Percentiles rank a stretch among this genome's conserved stretches.
These are phyloP conservation scores for Pyrenophora teres DNA, from an alignment of 2,329 filamentous ascomycete species.

Conservation along the genomic window DNA sequence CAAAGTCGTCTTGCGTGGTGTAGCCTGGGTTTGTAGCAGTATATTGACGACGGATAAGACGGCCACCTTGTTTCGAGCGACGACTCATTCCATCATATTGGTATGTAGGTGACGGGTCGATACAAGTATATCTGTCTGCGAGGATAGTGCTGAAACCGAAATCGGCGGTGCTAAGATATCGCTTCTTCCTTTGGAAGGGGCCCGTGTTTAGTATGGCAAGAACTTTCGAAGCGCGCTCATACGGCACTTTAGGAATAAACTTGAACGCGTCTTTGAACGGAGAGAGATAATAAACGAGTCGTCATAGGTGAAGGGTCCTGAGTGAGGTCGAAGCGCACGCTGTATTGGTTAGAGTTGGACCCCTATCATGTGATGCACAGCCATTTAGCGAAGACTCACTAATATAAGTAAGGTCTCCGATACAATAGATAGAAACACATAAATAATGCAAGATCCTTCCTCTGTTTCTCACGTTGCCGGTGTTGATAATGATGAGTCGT, in stretches of 20 bases:
- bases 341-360: too few relatives aligned
- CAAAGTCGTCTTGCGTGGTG: slow-evolving; percentile 62
- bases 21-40: slow-evolving; percentile 55
- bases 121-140: slow-evolving; percentile 53
- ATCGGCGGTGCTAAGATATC: slow-evolving; percentile 35
- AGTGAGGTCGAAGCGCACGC: slow-evolving; percentile 65
- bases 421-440: too few relatives aligned
- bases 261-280: slow-evolving; percentile 60
- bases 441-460: too few relatives aligned
- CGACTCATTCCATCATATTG: slow-evolving; percentile 26
- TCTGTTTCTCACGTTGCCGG: too few relatives aligned
- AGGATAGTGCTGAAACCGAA: slow-evolving; percentile 47
- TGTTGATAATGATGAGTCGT: slow-evolving; percentile 65
- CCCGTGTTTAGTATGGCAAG: slow-evolving; percentile 53
- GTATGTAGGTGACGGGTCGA: slow-evolving; percentile 52
- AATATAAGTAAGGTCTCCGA: too few relatives aligned
- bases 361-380: too few relatives aligned
- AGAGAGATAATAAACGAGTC: slow-evolving; percentile 61
- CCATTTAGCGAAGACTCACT: too few relatives aligned
- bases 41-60: slow-evolving; percentile 57
- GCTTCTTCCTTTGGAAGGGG: slow-evolving; percentile 44
- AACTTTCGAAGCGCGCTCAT: slow-evolving; percentile 50
- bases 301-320: slow-evolving; percentile 64
- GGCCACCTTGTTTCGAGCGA: slow-evolving; percentile 43
- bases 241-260: slow-evolving; percentile 60